phyloP scores from a whole-genome alignment of 495 filamentous ascomycete species.

The Aspergillus haitiensis region DNA sequence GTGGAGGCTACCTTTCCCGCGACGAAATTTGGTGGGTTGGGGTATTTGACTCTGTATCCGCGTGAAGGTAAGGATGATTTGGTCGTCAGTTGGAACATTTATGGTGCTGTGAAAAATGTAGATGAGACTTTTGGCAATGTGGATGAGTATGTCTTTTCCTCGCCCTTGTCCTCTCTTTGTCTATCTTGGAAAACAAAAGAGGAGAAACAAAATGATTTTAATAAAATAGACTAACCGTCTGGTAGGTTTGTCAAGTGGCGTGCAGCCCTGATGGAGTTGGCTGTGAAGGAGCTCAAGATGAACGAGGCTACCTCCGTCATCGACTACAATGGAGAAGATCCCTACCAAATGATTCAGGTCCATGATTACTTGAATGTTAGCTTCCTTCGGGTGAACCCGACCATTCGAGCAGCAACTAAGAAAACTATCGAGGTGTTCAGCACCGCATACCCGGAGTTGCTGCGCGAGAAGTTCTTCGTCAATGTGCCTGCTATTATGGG shows the following conservation, averaged over 20 bases:
- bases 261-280: slow-evolving; percentile 81
- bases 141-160: slow-evolving; percentile 61
- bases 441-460: slow-evolving; percentile 80
- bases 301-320: slow-evolving; percentile 65
- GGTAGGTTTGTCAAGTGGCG: slow-evolving; percentile 81
- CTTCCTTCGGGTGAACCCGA: slow-evolving; percentile 72
- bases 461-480: slow-evolving; percentile 89
- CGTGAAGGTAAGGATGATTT: slow-evolving; percentile 42
- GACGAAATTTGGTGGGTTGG: slow-evolving; percentile 48
- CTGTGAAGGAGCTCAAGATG: slow-evolving; percentile 68
- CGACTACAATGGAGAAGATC: slow-evolving; percentile 70
- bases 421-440: slow-evolving; percentile 77
- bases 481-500: slow-evolving; percentile 87
- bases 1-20: slow-evolving; percentile 52
- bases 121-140: slow-evolving; percentile 73
- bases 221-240: slow-evolving; percentile 5
- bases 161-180: neutral
- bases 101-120: slow-evolving; percentile 72
- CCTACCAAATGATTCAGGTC: slow-evolving; percentile 84
- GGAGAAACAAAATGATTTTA: neutral
- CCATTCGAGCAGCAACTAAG: slow-evolving; percentile 67
- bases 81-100: slow-evolving; percentile 79
- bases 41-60: slow-evolving; percentile 53
- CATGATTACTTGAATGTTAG: slow-evolving; percentile 85
- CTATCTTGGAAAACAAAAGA: too few relatives aligned